Conservation (phyloP, 495 filamentous ascomycete species). For the Aspergillus leporis region DNA sequence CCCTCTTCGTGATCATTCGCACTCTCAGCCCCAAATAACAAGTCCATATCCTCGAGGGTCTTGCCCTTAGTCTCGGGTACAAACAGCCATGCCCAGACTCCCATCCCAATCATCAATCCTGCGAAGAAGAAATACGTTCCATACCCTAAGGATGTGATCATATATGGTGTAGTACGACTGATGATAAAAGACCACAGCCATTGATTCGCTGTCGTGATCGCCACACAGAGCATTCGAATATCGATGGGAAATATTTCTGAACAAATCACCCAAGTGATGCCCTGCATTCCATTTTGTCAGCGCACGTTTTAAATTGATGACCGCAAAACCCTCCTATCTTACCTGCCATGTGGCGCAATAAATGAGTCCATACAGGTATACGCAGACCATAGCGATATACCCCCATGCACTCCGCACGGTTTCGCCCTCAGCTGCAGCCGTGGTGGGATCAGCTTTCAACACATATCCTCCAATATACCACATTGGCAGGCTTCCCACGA, state of each 20-base stretch:
- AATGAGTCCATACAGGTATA: constrained; percentile 59
- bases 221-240: constrained; percentile 50
- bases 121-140: constrained; percentile 53
- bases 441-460: constrained; percentile 47
- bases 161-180: constrained; percentile 40
- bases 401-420: constrained; percentile 27
- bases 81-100: constrained; percentile 56
- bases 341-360: constrained; percentile 62
- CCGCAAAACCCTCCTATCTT: constrained; percentile 24
- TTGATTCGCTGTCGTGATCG: constrained; percentile 42
- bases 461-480: constrained; percentile 63
- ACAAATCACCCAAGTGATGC: constrained; percentile 55
- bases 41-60: constrained; percentile 49
- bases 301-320: too few species aligned
- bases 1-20: background rate
- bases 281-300: constrained; percentile 27
- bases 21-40: constrained; percentile 20
- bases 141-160: constrained; percentile 44
- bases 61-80: constrained; percentile 63
- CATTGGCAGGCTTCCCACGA: constrained; percentile 48
- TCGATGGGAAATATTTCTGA: constrained; percentile 38
- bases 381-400: constrained; percentile 61
- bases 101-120: constrained; percentile 37
- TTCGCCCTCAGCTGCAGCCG: constrained; percentile 19
- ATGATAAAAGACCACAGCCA: constrained; percentile 51